phyloP scores from a whole-genome alignment of 768 basidiomycete genomes.

The Leccinum barrowsii region DNA sequence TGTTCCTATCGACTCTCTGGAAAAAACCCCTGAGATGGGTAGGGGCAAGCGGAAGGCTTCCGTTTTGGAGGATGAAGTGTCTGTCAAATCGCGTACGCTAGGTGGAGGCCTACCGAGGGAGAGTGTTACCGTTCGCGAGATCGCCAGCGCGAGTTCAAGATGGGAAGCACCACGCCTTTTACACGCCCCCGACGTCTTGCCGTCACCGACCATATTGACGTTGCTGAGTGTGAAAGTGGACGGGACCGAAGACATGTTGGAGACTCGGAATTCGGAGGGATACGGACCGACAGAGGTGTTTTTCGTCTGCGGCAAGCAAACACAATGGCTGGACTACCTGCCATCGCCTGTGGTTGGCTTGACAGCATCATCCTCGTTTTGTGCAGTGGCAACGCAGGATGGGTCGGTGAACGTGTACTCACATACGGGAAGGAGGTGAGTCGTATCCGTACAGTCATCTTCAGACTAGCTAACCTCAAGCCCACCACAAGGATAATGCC shows the following conservation, averaged over 20 bases:
- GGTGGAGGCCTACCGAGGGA: constrained; percentile 64
- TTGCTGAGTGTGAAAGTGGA: constrained; percentile 59
- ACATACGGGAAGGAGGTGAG: constrained; percentile 76
- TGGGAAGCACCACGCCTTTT: constrained; percentile 20
- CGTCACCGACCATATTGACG: constrained; percentile 59
- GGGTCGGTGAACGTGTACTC: constrained; percentile 84
- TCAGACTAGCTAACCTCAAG: background rate
- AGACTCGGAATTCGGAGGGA: constrained; percentile 74
- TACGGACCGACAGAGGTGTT: constrained; percentile 65
- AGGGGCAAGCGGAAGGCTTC: constrained; percentile 54
- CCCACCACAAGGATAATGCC: constrained; percentile 64
- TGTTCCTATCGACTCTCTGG: constrained; percentile 52
- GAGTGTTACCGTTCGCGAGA: constrained; percentile 50
- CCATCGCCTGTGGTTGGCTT: constrained; percentile 66
- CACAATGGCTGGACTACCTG: constrained; percentile 88
- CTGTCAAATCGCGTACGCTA: constrained; percentile 50
- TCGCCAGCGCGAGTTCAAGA: constrained; percentile 30
- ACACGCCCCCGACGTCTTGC: constrained; percentile 24
- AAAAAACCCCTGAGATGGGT: constrained; percentile 37
- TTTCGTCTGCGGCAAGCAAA: constrained; percentile 60
- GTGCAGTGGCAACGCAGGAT: constrained; percentile 77
- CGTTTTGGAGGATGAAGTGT: constrained; percentile 38
- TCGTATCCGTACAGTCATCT: background rate
- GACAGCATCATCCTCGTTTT: constrained; percentile 61
- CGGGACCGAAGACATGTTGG: constrained; percentile 64